Evolutionary conservation across 2,329 filamentous ascomycete species (phyloP).

Genomic region (Chaetomium globosum): DNA sequence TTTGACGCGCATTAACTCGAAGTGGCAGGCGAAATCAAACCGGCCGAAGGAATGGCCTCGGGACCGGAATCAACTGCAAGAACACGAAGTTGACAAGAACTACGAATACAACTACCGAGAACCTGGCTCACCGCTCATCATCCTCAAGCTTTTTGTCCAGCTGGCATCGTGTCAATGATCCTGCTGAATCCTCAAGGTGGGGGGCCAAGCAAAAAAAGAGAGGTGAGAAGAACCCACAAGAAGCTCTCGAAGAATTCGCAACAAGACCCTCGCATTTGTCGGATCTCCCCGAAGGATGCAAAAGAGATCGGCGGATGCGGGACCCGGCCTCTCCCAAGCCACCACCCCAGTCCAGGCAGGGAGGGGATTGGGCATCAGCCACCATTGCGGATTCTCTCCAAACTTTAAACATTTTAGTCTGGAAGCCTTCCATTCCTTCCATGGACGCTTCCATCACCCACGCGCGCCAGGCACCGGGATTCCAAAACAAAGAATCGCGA

Average conservation of each 20-base stretch:
- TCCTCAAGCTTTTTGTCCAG: not conserved
- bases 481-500: not conserved
- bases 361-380: not conserved
- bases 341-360: not conserved
- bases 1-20: not conserved
- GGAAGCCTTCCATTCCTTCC: constrained; percentile 5
- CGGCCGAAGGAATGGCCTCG: not conserved
- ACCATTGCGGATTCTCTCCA: not conserved
- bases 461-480: not conserved
- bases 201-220: not conserved
- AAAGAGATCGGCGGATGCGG: not conserved
- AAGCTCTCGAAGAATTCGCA: not conserved
- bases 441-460: constrained; percentile 1
- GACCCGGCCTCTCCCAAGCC: not conserved
- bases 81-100: not conserved
- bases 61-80: not conserved
- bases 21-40: not conserved
- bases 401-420: constrained; percentile 1
- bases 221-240: not conserved
- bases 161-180: not conserved
- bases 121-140: not conserved
- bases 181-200: not conserved
- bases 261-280: not conserved
- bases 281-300: constrained; percentile 9
- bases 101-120: not conserved